These are phyloP conservation scores for Aspergillus pseudoviridinutans DNA, from an alignment of 2,329 filamentous ascomycete species.

Conservation along the genomic window DNA sequence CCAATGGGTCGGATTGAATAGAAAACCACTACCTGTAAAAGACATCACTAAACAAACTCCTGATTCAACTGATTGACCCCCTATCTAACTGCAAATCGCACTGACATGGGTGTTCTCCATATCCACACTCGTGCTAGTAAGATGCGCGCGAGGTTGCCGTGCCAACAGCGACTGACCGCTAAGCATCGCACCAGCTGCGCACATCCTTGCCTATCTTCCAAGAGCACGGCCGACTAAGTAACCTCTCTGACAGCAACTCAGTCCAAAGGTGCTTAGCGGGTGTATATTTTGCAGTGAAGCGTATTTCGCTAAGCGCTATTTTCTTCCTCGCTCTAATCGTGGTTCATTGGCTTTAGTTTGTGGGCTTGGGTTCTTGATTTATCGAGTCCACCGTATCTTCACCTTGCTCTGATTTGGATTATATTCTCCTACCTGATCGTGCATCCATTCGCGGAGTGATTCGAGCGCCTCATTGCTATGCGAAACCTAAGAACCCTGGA, in stretches of 20 bases:
- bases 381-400: neutral
- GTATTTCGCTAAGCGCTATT: neutral
- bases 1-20: neutral
- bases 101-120: too few relatives aligned
- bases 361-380: neutral
- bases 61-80: too few relatives aligned
- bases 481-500: neutral
- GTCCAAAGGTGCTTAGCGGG: neutral
- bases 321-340: neutral
- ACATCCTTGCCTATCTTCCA: constrained; percentile 3
- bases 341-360: neutral
- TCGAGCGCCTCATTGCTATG: neutral
- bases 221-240: neutral
- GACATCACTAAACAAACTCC: neutral
- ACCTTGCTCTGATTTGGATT: neutral
- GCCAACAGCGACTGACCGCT: constrained; percentile 18
- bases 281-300: neutral
- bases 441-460: neutral
- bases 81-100: too few relatives aligned
- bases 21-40: neutral
- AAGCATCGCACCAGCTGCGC: constrained; percentile 14
- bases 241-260: neutral
- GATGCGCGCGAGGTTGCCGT: constrained; percentile 18
- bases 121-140: neutral
- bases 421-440: neutral